Evolutionary conservation across 1,284 basidiomycete genomes (phyloP).

Genomic region (Caloboletus inedulis): DNA sequence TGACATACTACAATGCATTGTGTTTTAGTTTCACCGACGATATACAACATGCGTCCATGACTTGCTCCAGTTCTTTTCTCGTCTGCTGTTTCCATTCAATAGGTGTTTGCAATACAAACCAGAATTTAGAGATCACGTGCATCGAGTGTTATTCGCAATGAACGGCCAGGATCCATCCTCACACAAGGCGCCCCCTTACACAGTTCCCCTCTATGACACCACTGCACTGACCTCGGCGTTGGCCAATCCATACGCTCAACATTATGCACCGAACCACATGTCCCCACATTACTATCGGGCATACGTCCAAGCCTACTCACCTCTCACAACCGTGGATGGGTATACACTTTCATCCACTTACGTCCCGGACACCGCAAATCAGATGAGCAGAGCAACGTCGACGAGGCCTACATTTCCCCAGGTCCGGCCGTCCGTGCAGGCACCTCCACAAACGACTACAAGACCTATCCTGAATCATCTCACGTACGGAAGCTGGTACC

Average conservation of each 20-base stretch:
- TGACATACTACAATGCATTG: constrained; percentile 36
- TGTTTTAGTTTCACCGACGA: constrained; percentile 32
- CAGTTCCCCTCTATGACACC: constrained; percentile 21
- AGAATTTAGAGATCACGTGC: constrained; percentile 25
- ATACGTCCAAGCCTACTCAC: constrained; percentile 40
- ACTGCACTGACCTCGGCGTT: constrained; percentile 33
- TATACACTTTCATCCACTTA: constrained; percentile 56
- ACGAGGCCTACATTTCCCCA: not conserved
- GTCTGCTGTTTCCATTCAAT: constrained; percentile 7
- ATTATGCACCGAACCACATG: constrained; percentile 28
- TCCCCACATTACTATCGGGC: constrained; percentile 60
- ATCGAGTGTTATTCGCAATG: constrained; percentile 11
- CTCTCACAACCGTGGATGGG: constrained; percentile 47
- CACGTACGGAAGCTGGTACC: constrained; percentile 50
- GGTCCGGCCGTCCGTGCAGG: constrained; percentile 4
- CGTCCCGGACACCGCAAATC: constrained; percentile 24
- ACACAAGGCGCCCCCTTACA: constrained; percentile 8
- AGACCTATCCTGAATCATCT: constrained; percentile 21
- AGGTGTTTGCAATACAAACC: constrained; percentile 1
- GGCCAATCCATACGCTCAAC: constrained; percentile 40
- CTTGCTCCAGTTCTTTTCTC: constrained; percentile 13
- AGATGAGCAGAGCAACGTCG: constrained; percentile 14
- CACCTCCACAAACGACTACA: constrained; percentile 2
- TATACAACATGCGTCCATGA: constrained; percentile 32
- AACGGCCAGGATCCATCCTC: constrained; percentile 16